Evolutionary conservation across 2,329 filamentous ascomycete species (phyloP), one percentile per base, ranked within the genome.

Genomic region (Cytospora mali): DNA sequence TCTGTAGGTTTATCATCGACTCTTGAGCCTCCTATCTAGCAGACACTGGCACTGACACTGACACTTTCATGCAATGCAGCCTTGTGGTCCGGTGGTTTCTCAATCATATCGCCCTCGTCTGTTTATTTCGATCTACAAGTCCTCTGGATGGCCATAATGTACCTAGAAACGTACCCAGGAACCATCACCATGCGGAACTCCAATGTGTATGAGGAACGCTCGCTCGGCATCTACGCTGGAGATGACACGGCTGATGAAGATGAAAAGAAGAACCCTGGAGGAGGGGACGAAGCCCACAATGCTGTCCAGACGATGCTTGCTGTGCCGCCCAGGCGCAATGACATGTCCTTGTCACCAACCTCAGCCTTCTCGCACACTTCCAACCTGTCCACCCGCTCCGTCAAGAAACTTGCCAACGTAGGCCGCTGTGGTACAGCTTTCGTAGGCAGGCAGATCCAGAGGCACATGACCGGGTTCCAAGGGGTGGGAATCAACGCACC

Each of bases 141-240:
- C 7, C 71, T 75, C 5, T 81, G 78, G 64, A 68, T 80, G 1
- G 73, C 80, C 25, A 78, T 79, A 67, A 81, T 81, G 79, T 82
- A 81, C 68, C 76, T 81, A 35, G 77, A 77, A 3, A 75, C 73
- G 4, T 81, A 78, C 55, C 80, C 80, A 0, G 72, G 80, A 39
- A 75, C 75, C 48, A 78, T 81, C 52, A 76, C 75, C 0, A 74
- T 81, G 62, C 77, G 83, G 14, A 81, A 81, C 65, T 84, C 81
- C 18, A 86, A 86, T 68, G 85, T 83, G 21, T 86, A 86, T 67
- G 83, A 86, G 71, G 83, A 86, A 65, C 75, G 80, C 3, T 81
- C 79, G 1, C 73, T 85, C 3, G 83, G 82, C 0, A 74, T 81
- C 4, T 77, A 80, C 60, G 71, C 70, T n/a, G 69, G 69, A 42